Evolutionary conservation across 2,329 filamentous ascomycete species (phyloP).

Genomic region (Fusarium setosum): DNA sequence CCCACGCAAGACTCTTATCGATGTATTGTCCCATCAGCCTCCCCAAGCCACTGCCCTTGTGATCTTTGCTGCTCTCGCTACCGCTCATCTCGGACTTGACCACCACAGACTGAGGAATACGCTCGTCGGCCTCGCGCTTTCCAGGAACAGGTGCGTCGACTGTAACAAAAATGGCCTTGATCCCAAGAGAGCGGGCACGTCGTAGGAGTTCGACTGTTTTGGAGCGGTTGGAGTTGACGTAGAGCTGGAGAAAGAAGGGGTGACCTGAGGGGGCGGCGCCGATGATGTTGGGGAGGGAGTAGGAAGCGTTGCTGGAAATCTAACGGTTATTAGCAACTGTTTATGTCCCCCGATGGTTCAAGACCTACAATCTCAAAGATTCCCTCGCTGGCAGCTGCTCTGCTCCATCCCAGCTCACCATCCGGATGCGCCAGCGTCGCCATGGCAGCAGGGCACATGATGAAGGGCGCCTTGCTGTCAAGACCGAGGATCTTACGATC

Average conservation of each 20-base stretch:
- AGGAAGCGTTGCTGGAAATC: slow-evolving; percentile 44
- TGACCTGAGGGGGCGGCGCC: slow-evolving; percentile 34
- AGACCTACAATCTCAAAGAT: slow-evolving; percentile 42
- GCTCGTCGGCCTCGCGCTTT: slow-evolving; percentile 68
- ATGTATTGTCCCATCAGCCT: slow-evolving; percentile 63
- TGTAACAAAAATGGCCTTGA: slow-evolving; percentile 63
- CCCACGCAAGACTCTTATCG: slow-evolving; percentile 63
- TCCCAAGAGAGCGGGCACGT: slow-evolving; percentile 55
- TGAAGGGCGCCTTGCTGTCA: slow-evolving; percentile 66
- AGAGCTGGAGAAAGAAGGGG: slow-evolving; percentile 56
- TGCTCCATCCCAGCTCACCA: slow-evolving; percentile 61
- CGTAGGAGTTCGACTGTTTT: slow-evolving; percentile 60
- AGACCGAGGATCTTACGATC: slow-evolving; percentile 65
- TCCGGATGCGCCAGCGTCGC: slow-evolving; percentile 71
- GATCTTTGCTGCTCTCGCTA: slow-evolving; percentile 58
- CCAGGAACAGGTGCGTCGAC: slow-evolving; percentile 67
- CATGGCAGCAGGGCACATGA: slow-evolving; percentile 74
- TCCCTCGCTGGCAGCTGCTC: slow-evolving; percentile 41
- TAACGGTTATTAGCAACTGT: not conserved
- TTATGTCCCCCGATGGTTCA: no score
- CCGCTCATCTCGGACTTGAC: slow-evolving; percentile 52
- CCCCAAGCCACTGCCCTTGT: slow-evolving; percentile 64
- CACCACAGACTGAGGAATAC: slow-evolving; percentile 58
- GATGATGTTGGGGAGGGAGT: slow-evolving; percentile 40
- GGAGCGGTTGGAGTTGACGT: slow-evolving; percentile 62